phyloP scores from a whole-genome alignment of 495 filamentous ascomycete species.

The Platismatia glauca region DNA sequence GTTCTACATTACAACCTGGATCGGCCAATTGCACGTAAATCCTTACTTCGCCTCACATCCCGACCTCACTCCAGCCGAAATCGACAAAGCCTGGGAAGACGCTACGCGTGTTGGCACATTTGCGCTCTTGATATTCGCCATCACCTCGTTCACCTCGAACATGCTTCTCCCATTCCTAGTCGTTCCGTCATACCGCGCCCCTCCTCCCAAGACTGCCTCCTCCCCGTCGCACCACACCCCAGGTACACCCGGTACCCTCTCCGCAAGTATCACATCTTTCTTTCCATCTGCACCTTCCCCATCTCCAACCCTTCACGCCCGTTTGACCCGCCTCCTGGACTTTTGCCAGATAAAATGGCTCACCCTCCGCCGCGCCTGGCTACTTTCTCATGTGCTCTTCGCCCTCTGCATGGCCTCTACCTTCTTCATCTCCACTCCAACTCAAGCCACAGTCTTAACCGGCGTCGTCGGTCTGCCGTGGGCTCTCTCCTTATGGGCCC shows the following conservation, averaged over 20 bases:
- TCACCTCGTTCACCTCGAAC: constrained; percentile 69
- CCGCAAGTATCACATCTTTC: constrained; percentile 15
- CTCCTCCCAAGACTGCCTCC: constrained; percentile 16
- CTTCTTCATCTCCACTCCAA: constrained; percentile 58
- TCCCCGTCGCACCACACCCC: constrained; percentile 7
- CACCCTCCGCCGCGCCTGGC: constrained; percentile 78
- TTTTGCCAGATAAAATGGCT: constrained; percentile 65
- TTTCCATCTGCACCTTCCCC: constrained; percentile 11
- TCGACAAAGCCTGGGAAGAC: constrained; percentile 69
- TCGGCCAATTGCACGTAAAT: constrained; percentile 81
- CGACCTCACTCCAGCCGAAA: constrained; percentile 60
- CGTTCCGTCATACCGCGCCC: constrained; percentile 54
- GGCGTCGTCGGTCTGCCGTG: constrained; percentile 76
- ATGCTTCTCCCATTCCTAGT: constrained; percentile 75
- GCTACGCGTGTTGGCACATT: constrained; percentile 76
- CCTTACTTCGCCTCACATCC: constrained; percentile 68
- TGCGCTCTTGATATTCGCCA: constrained; percentile 77
- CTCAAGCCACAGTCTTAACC: constrained; percentile 62
- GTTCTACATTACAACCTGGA: constrained; percentile 86
- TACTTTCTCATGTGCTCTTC: constrained; percentile 72
- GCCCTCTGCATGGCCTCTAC: constrained; percentile 69
- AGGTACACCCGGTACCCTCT: constrained; percentile 15
- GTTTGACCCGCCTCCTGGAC: constrained; percentile 34
- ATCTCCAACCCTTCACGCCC: constrained; percentile 17
- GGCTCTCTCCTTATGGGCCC: constrained; percentile 85